These are phyloP conservation scores for Ascochyta rabiei DNA, from an alignment of 2,329 filamentous ascomycete genomes.

Conservation along the genomic window DNA sequence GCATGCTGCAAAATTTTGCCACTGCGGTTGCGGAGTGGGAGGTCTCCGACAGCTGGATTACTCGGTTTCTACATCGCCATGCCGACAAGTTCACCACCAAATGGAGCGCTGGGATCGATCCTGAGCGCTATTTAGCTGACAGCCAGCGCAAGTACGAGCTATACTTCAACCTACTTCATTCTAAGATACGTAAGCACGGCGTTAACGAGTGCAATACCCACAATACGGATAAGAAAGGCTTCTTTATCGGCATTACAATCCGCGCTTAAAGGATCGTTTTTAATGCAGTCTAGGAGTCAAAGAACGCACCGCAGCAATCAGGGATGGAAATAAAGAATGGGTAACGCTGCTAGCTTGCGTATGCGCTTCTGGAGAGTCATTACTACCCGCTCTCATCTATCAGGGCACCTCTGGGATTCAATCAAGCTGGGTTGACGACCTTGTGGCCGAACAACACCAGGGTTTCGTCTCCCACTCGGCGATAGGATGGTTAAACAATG, in stretches of 20 bases:
- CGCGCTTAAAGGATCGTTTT: too few species aligned
- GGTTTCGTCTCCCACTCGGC: too few species aligned
- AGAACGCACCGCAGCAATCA: too few species aligned
- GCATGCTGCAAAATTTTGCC: conserved; percentile 14
- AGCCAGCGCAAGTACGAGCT: neutral
- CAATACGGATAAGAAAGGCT: neutral
- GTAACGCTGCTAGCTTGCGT: neutral
- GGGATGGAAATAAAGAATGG: neutral
- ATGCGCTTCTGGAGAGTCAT: neutral
- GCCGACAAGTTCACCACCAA: conserved; percentile 10
- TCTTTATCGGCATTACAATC: too few species aligned
- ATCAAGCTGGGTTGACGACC: too few species aligned
- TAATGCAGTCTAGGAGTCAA: too few species aligned
- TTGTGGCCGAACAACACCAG: too few species aligned
- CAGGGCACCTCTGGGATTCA: too few species aligned
- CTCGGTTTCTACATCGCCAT: conserved; percentile 21
- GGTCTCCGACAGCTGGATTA: conserved; percentile 20
- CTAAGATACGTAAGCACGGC: neutral
- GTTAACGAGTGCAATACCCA: neutral
- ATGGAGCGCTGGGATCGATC: conserved; percentile 24
- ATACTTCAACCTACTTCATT: neutral
- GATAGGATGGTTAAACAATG: too few species aligned
- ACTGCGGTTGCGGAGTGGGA: conserved; percentile 14
- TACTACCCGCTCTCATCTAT: neutral
- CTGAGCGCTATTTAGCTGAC: conserved; percentile 24